Conservation (phyloP, 2,329 filamentous ascomycete species). For the Neonectria neomacrospora region DNA sequence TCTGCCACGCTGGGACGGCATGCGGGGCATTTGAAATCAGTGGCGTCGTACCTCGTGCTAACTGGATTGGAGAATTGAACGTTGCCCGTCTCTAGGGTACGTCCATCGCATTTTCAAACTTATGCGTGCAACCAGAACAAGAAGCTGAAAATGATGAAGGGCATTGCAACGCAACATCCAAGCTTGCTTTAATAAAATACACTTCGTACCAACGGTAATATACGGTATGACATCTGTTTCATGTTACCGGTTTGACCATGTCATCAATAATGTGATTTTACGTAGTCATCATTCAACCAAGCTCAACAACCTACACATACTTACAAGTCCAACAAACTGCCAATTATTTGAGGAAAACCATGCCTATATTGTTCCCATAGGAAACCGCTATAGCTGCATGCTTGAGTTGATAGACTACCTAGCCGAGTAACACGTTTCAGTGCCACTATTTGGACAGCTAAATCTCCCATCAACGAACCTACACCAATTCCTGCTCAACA, state of each 20-base stretch:
- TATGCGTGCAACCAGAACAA: too few species aligned
- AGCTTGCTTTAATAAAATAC: too few species aligned
- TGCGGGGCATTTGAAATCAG: background rate
- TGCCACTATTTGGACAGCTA: background rate
- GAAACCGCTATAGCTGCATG: slow-evolving; percentile 6
- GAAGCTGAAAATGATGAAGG: too few species aligned
- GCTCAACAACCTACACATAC: too few species aligned
- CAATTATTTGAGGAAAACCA: background rate
- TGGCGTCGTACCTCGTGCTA: too few species aligned
- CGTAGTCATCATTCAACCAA: too few species aligned
- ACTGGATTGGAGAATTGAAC: background rate
- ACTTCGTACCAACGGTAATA: too few species aligned
- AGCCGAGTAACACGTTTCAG: background rate
- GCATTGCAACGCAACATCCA: too few species aligned
- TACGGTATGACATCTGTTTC: too few species aligned
- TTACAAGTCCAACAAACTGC: too few species aligned
- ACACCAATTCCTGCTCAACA: background rate
- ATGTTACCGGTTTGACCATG: too few species aligned
- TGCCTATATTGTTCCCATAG: slow-evolving; percentile 6
- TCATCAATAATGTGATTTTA: too few species aligned
- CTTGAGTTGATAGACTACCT: slow-evolving; percentile 13
- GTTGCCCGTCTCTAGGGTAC: background rate
- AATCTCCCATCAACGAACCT: background rate
- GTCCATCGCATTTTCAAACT: background rate
- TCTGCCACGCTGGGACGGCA: background rate